These are phyloP conservation scores for Brassica napus DNA, from an alignment of 345 rosid genomes.

Conservation along the genomic window Da-Ae NC_063436.1:25846501-25847000, in stretches of 20 bases:
- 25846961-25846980: slow-evolving; percentile 53
- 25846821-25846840: slow-evolving; percentile 24
- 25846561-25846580: background rate
- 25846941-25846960: slow-evolving; percentile 47
- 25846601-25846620: background rate
- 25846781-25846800: background rate
- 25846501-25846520: slow-evolving; percentile 55
- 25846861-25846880: background rate
- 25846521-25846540: background rate
- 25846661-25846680: no score
- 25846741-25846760: background rate
- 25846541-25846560: background rate
- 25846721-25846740: background rate
- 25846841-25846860: slow-evolving; percentile 32
- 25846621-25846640: background rate
- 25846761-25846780: background rate
- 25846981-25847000: slow-evolving; percentile 45
- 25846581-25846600: slow-evolving; percentile 46
- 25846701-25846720: background rate
- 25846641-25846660: no score
- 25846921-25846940: slow-evolving; percentile 14
- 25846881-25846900: slow-evolving; percentile 8
- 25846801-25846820: background rate
- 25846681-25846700: background rate
- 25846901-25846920: background rate